Percentiles rank a stretch among this genome's conserved stretches.
Evolutionary conservation across 495 filamentous ascomycete genomes (phyloP).

Genomic region (Neurospora sp.): DNA sequence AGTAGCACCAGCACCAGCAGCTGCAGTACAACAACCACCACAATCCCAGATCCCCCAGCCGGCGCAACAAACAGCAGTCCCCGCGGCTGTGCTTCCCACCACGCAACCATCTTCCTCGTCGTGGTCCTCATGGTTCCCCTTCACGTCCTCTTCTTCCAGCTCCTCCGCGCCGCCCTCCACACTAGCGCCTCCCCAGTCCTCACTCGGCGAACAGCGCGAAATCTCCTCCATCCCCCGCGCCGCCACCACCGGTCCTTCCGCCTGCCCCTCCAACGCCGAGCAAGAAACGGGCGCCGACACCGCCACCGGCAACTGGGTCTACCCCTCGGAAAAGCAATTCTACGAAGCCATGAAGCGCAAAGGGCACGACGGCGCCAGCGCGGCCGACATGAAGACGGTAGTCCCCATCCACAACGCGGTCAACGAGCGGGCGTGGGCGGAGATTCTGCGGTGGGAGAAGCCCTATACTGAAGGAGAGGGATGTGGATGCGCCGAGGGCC

Average conservation of each 20-base stretch:
- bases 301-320: constrained; percentile 78
- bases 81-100: background rate
- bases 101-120: constrained; percentile 4
- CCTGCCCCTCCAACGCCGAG: constrained; percentile 57
- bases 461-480: constrained; percentile 29
- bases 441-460: constrained; percentile 78
- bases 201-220: constrained; percentile 49
- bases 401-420: constrained; percentile 98
- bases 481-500: constrained; percentile 58
- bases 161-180: constrained; percentile 10
- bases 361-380: constrained; percentile 40
- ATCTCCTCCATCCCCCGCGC: constrained; percentile 74
- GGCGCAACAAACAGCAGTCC: constrained; percentile 1
- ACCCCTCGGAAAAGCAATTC: constrained; percentile 92
- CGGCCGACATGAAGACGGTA: constrained; percentile 72
- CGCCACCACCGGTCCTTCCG: constrained; percentile 32
- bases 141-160: constrained; percentile 4
- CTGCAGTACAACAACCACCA: background rate
- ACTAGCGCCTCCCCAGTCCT: background rate
- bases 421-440: constrained; percentile 77
- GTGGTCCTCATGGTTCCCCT: constrained; percentile 21
- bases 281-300: constrained; percentile 59
- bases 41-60: background rate
- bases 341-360: constrained; percentile 92
- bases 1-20: background rate